Evolutionary conservation across 495 filamentous ascomycete species (phyloP).

Genomic region (Daldinia childiae): DNA sequence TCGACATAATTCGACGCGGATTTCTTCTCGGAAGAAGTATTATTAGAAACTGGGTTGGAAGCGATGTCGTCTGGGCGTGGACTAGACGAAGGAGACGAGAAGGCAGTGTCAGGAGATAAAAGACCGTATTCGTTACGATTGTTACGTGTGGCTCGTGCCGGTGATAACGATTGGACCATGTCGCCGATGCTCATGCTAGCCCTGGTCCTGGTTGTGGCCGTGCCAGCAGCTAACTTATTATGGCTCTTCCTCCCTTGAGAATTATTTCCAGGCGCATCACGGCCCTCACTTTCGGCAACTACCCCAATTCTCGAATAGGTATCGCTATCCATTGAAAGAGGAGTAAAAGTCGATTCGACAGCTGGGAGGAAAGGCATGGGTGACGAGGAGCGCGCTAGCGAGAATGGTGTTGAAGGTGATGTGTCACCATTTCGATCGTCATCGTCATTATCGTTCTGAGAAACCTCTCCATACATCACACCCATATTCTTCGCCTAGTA

Average conservation of each 20-base stretch:
- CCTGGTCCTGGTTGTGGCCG: conserved; percentile 31
- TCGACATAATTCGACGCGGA: conserved; percentile 6
- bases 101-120: conserved; percentile 35
- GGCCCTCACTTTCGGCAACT: conserved; percentile 10
- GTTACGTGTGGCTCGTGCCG: conserved; percentile 39
- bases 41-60: conserved; percentile 11
- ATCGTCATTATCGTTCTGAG: conserved; percentile 46
- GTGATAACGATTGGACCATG: conserved; percentile 40
- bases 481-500: conserved; percentile 42
- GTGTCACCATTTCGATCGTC: conserved; percentile 37
- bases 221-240: conserved; percentile 23
- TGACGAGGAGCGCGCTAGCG: conserved; percentile 38
- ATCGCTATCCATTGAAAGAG: conserved; percentile 56
- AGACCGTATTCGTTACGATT: conserved; percentile 40
- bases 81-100: conserved; percentile 37
- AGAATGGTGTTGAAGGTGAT: conserved; percentile 40
- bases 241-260: conserved; percentile 23
- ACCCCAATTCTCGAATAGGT: conserved; percentile 33
- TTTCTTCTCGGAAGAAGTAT: neutral
- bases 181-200: conserved; percentile 23
- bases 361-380: conserved; percentile 48
- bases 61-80: conserved; percentile 14
- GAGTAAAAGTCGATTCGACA: conserved; percentile 53
- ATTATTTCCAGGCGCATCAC: conserved; percentile 11
- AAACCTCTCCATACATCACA: conserved; percentile 46